phyloP scores from a whole-genome alignment of 768 basidiomycete genomes.

The Trametes coccinea region DNA sequence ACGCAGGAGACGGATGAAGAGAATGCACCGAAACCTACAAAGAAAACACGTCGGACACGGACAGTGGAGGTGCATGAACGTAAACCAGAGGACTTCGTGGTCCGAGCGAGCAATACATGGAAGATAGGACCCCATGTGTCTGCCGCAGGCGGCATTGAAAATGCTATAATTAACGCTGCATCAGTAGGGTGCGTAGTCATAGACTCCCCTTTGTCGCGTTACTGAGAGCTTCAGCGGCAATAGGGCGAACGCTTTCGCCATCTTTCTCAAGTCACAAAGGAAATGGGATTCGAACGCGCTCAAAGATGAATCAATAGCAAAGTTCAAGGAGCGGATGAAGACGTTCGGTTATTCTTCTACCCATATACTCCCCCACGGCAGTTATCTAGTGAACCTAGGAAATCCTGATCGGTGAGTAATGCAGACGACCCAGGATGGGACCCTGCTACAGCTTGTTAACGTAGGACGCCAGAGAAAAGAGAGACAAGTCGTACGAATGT shows the following conservation, averaged over 20 bases:
- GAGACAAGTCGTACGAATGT: constrained; percentile 72
- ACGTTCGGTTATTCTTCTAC: constrained; percentile 59
- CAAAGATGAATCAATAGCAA: constrained; percentile 47
- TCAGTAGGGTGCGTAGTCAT: constrained; percentile 54
- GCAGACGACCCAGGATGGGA: not conserved
- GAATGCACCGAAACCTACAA: not conserved
- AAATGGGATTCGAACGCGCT: constrained; percentile 75
- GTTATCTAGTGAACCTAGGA: constrained; percentile 82
- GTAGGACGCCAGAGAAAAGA: constrained; percentile 48
- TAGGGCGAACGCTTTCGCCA: constrained; percentile 76
- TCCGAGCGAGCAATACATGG: constrained; percentile 41
- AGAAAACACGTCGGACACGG: not conserved
- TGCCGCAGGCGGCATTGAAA: constrained; percentile 77
- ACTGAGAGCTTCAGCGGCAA: constrained; percentile 24
- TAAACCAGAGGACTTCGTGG: constrained; percentile 32
- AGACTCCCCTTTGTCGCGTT: not conserved
- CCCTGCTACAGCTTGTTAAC: not conserved
- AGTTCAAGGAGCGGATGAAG: constrained; percentile 63
- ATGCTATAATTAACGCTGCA: constrained; percentile 68
- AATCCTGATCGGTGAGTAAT: constrained; percentile 69
- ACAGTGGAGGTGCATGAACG: constrained; percentile 19
- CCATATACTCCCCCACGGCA: constrained; percentile 81
- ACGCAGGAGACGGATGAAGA: too few species aligned
- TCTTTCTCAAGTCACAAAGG: constrained; percentile 83
- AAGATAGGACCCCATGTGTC: constrained; percentile 87